Percentiles rank a stretch among this genome's conserved stretches.
These are phyloP conservation scores for Phylloporus scabripes DNA, from an alignment of 768 basidiomycete species.

Conservation along the genomic window DNA sequence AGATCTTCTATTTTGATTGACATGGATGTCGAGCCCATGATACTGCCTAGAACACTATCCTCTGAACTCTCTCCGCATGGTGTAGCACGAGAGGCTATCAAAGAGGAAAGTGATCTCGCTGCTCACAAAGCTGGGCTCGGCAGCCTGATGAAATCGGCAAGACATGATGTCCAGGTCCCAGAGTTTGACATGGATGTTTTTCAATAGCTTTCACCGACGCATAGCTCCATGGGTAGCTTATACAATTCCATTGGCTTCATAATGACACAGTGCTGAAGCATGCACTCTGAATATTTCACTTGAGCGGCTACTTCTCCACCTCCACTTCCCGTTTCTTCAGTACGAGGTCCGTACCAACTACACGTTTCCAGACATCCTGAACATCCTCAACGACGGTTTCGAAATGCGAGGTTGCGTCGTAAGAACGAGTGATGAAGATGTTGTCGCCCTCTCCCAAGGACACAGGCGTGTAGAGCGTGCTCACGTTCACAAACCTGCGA, in stretches of 20 bases:
- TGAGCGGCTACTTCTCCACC: slow-evolving; percentile 40
- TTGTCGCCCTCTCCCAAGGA: slow-evolving; percentile 76
- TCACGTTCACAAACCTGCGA: slow-evolving; percentile 81
- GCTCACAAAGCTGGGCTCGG: slow-evolving; percentile 73
- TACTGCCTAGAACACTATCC: slow-evolving; percentile 52
- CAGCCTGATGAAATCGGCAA: slow-evolving; percentile 84
- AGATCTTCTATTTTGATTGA: slow-evolving; percentile 81
- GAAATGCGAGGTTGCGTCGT: slow-evolving; percentile 98
- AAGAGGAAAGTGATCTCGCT: slow-evolving; percentile 52
- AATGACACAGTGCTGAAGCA: slow-evolving; percentile 10
- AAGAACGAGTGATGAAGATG: slow-evolving; percentile 95
- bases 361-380: slow-evolving; percentile 90
- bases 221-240: slow-evolving; percentile 2
- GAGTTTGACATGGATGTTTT: slow-evolving; percentile 86
- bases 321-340: slow-evolving; percentile 85
- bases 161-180: slow-evolving; percentile 77
- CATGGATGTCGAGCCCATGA: slow-evolving; percentile 68
- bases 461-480: slow-evolving; percentile 85
- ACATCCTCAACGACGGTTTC: slow-evolving; percentile 99
- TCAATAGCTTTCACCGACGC: slow-evolving; percentile 25
- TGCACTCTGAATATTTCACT: slow-evolving; percentile 7
- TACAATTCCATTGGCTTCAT: slow-evolving; percentile 6
- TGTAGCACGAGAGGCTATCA: slow-evolving; percentile 28
- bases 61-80: slow-evolving; percentile 32
- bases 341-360: slow-evolving; percentile 69